Base-by-base conservation (phyloP, 2,329 filamentous ascomycete species). In the Gnomoniopsis sp. region DNA sequence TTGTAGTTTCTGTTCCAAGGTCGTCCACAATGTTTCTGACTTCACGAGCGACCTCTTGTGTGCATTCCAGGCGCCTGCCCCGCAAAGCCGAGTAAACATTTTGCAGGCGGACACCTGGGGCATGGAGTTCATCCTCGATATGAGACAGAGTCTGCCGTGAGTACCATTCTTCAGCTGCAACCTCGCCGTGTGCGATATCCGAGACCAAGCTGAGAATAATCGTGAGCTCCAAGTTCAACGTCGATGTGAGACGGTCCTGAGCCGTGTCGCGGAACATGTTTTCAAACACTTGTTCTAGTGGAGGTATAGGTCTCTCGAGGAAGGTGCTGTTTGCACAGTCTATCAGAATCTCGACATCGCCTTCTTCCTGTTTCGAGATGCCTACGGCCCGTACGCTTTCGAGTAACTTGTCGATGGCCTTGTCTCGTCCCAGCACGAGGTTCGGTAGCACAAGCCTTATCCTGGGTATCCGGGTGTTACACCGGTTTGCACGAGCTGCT, bases 1-100 rank as follows among this genome's bases (percentile, higher is more conserved):
- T 85, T 70, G 91, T 82, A 12, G 80, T 78, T 2, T 77, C 74
- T 1, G 86, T 88, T 0, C 83, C 86, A 62, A 90, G 86, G 3
- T 80, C 83, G 34, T 79, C 73, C 11, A 88, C 84, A 56, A 90
- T 87, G 56, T 86, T 80, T 22, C 78, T 78, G 77, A 91, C 89
- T 19, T 88, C 81, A 30, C 76, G 77, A 0, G 83, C 85, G 0
- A 89, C 89, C 63, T 88, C 84, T 23, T 75, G 69, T 0, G 89
- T 90, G 70, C 87, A 90, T 2, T 90, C 77, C 38, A 93, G 78
- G 3, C 76, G 69, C 55, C 79, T 82, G 1, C 74, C 76, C 6
- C 69, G 69, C 64, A 91, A 78, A 0, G 84, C 79, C 0, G 86
- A 86, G 69, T 87, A 90, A 3, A 92, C 41, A n/a, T 41, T 33